A percentile compares a stretch with the other conserved stretches of the same genome.
These are phyloP conservation scores for Eucalyptus brandiana DNA, from an alignment of 345 rosid species.

Conservation along the genomic window DNA sequence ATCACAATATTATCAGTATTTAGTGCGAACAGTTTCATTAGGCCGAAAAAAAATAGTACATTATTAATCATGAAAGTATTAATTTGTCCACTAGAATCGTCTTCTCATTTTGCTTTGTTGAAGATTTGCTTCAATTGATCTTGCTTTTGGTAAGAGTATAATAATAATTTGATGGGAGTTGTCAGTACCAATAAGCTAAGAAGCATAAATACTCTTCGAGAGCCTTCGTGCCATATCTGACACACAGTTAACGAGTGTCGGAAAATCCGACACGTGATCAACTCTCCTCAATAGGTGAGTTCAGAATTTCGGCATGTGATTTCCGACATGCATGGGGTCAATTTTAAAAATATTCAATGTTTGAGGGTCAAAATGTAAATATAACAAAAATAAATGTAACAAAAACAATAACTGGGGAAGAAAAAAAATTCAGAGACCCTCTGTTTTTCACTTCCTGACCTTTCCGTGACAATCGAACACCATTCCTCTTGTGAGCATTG, in stretches of 20 bases:
- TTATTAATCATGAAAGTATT: background rate
- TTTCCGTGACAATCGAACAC: accelerated
- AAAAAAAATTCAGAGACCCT: too few species aligned
- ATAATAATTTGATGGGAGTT: background rate
- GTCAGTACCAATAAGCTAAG: background rate
- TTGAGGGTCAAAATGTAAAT: too few species aligned
- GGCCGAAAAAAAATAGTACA: background rate
- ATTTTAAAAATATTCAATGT: too few species aligned
- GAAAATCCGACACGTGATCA: too few species aligned
- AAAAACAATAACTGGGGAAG: too few species aligned
- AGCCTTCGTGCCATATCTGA: accelerated
- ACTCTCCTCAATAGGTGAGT: too few species aligned
- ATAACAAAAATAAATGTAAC: too few species aligned
- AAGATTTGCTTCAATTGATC: background rate
- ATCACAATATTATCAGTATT: background rate
- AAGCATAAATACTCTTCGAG: accelerated
- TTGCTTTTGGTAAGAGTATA: background rate
- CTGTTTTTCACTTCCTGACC: too few species aligned
- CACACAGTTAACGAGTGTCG: accelerated
- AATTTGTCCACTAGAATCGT: background rate
- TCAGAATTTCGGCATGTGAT: accelerated
- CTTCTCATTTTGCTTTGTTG: background rate
- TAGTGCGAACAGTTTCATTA: background rate
- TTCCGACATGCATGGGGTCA: too few species aligned
- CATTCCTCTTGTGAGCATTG: too few species aligned